Conservation (phyloP, 345 rosid genomes). For the Euphorbia lathyris region DNA sequence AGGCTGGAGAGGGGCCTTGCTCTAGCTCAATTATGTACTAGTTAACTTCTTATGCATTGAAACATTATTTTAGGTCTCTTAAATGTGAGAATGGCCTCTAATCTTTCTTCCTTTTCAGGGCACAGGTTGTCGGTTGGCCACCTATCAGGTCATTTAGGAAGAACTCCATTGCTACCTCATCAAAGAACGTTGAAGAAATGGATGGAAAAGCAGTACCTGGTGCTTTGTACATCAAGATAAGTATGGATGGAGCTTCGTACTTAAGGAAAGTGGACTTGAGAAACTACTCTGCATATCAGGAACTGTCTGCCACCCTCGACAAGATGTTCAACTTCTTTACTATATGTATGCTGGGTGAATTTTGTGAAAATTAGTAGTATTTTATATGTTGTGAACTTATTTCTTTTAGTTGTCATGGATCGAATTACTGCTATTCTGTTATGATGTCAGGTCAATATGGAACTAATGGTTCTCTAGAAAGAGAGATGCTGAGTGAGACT, state of each 20-base stretch:
- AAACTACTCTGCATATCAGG: constrained; percentile 32
- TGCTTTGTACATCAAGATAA: constrained; percentile 23
- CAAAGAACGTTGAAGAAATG: constrained; percentile 32
- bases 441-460: constrained; percentile 29
- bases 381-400: too few species aligned
- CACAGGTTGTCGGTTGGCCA: too few species aligned
- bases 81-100: too few species aligned
- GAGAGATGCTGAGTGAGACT: constrained; percentile 30
- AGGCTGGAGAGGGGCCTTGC: too few species aligned
- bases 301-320: constrained; percentile 32
- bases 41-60: too few species aligned
- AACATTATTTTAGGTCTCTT: too few species aligned
- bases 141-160: too few species aligned
- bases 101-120: too few species aligned
- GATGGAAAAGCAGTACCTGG: constrained; percentile 32
- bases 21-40: too few species aligned
- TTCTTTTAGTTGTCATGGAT: constrained; percentile 16
- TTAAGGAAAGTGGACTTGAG: too few species aligned
- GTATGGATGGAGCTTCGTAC: too few species aligned
- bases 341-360: constrained; percentile 22
- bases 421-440: constrained; percentile 24
- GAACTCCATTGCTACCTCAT: constrained; percentile 30
- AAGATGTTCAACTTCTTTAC: constrained; percentile 37
- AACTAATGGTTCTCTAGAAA: too few species aligned
- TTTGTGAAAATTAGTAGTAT: background rate